Conservation (phyloP, 2,329 filamentous ascomycete species). For the Xylaria sp. region DNA sequence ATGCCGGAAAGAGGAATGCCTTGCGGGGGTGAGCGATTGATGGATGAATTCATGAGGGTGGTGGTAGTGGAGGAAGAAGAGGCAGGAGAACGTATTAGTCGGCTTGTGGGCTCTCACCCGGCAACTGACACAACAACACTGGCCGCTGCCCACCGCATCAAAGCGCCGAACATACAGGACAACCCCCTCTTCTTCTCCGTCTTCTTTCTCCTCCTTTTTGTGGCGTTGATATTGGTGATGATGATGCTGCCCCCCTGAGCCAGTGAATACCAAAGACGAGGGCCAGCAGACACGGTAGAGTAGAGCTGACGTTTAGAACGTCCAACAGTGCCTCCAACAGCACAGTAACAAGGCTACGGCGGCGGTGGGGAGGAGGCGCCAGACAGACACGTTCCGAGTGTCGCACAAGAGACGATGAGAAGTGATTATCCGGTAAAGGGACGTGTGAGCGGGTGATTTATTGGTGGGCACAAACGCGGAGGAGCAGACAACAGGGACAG, state of each 20-base stretch:
- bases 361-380: conserved; percentile 21
- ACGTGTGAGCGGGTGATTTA: conserved; percentile 32
- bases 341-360: conserved; percentile 33
- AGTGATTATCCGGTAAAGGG: conserved; percentile 41
- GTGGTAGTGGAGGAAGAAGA: conserved; percentile 39
- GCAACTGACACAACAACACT: conserved; percentile 44
- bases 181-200: conserved; percentile 28
- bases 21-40: conserved; percentile 51
- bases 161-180: conserved; percentile 26
- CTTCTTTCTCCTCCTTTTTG: not conserved
- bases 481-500: conserved; percentile 26
- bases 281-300: conserved; percentile 14
- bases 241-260: conserved; percentile 32
- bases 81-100: conserved; percentile 41
- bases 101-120: conserved; percentile 45
- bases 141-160: conserved; percentile 40
- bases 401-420: conserved; percentile 40
- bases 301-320: conserved; percentile 18
- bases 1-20: conserved; percentile 51
- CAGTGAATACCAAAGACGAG: conserved; percentile 28
- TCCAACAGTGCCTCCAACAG: conserved; percentile 33
- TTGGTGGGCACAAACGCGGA: conserved; percentile 37
- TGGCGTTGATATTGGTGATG: conserved; percentile 10
- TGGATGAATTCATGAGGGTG: conserved; percentile 52
- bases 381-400: conserved; percentile 29